Percentiles rank a stretch among this genome's conserved stretches.
These are phyloP conservation scores for Athelia psychrophila DNA, from an alignment of 1,284 basidiomycete genomes.

Conservation along the genomic window DNA sequence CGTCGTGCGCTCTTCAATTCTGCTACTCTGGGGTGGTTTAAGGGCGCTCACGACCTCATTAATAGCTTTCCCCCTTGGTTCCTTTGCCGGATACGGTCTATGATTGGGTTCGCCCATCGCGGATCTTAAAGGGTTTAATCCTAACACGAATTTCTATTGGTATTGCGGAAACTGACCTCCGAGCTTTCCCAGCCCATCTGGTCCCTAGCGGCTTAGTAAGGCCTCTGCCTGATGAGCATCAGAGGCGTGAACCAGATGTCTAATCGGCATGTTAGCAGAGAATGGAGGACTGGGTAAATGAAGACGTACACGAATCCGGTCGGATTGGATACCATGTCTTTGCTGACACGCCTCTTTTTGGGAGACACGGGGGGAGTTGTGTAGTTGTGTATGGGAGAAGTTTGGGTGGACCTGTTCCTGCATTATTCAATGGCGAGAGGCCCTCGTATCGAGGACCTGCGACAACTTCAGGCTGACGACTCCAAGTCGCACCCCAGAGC, in stretches of 20 bases:
- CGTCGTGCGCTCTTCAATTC: conserved; percentile 31
- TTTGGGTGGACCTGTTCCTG: conserved; percentile 15
- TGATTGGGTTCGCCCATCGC: conserved; percentile 89
- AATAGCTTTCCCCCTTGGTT: conserved; percentile 76
- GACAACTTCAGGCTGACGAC: conserved; percentile 30
- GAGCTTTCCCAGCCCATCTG: conserved; percentile 88
- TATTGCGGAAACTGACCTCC: conserved; percentile 57
- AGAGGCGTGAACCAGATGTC: conserved; percentile 92
- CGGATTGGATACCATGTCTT: conserved; percentile 84
- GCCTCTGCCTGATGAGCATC: conserved; percentile 91
- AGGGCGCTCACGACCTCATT: conserved; percentile 76
- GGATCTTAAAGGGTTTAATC: conserved; percentile 55
- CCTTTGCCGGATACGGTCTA: conserved; percentile 71
- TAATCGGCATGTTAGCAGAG: conserved; percentile 30
- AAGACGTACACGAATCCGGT: conserved; percentile 78
- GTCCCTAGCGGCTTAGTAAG: conserved; percentile 85
- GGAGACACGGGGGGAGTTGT: conserved; percentile 31
- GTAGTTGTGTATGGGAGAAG: conserved; percentile 21
- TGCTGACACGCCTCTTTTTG: conserved; percentile 71
- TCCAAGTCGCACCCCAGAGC: conserved; percentile 47
- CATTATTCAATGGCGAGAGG: conserved; percentile 24
- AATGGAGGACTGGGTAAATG: conserved; percentile 3
- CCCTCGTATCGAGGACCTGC: conserved; percentile 67
- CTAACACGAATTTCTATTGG: conserved; percentile 17
- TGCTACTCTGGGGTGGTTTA: conserved; percentile 49